phyloP scores from a whole-genome alignment of 2,329 filamentous ascomycete genomes.

The Stemphylium beticola region DNA sequence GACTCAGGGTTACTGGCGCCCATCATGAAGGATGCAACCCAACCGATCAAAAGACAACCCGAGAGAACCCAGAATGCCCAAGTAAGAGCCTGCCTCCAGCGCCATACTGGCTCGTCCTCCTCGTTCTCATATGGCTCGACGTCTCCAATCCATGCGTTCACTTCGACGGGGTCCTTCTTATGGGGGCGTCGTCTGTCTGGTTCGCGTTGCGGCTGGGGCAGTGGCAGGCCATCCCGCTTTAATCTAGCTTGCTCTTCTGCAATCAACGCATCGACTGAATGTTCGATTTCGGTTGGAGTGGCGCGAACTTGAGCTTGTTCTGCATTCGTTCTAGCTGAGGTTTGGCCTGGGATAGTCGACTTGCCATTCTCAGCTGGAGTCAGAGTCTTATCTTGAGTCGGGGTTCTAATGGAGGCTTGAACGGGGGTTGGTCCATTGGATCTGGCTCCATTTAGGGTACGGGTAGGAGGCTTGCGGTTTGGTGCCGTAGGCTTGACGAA shows the following conservation, averaged over 20 bases:
- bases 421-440: constrained; percentile 1
- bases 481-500: constrained; percentile 4
- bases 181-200: constrained; percentile 8
- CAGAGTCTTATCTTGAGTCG: background rate
- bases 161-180: constrained; percentile 13
- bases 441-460: constrained; percentile 5
- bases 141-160: constrained; percentile 29
- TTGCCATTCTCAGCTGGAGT: constrained; percentile 5
- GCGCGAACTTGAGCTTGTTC: background rate
- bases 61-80: constrained; percentile 19
- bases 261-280: constrained; percentile 21
- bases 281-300: constrained; percentile 7
- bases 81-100: constrained; percentile 15
- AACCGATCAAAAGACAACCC: constrained; percentile 3
- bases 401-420: background rate
- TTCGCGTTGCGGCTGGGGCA: constrained; percentile 9
- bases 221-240: constrained; percentile 19
- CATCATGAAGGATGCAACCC: constrained; percentile 1
- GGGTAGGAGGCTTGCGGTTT: background rate
- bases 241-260: constrained; percentile 27
- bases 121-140: constrained; percentile 17
- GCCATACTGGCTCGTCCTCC: constrained; percentile 25
- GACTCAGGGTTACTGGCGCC: constrained; percentile 10
- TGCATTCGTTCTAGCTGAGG: background rate
- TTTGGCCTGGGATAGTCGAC: background rate